phyloP scores from a whole-genome alignment of 2,329 filamentous ascomycete species.

The Byssothecium circinans region DNA sequence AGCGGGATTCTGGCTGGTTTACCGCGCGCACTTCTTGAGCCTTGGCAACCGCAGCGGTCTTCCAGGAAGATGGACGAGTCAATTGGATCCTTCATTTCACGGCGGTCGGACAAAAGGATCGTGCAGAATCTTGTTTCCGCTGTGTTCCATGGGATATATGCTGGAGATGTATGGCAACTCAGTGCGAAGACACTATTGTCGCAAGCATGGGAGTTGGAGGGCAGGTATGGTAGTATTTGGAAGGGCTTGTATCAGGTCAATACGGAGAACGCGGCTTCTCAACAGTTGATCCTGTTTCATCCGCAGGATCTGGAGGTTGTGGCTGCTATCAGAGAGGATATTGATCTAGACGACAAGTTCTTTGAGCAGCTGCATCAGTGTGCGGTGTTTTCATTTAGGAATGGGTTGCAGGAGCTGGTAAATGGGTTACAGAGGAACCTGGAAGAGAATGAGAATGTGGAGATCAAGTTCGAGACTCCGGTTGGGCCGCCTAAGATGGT shows the following conservation, averaged over 20 bases:
- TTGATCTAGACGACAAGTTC: slow-evolving; percentile 39
- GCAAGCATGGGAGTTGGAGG: slow-evolving; percentile 53
- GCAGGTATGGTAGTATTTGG: slow-evolving; percentile 36
- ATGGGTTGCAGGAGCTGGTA: slow-evolving; percentile 47
- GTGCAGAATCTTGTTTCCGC: slow-evolving; percentile 77
- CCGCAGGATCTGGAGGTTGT: slow-evolving; percentile 24
- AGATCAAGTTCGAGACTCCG: slow-evolving; percentile 42
- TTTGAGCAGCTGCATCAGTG: slow-evolving; percentile 33
- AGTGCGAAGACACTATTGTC: slow-evolving; percentile 69
- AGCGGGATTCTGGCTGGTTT: slow-evolving; percentile 60
- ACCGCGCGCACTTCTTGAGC: slow-evolving; percentile 43
- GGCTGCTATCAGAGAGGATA: slow-evolving; percentile 38
- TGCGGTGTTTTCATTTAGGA: slow-evolving; percentile 49
- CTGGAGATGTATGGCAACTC: slow-evolving; percentile 80
- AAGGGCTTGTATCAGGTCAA: slow-evolving; percentile 26
- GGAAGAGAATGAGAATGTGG: slow-evolving; percentile 43
- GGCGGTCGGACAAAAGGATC: slow-evolving; percentile 57
- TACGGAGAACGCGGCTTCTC: slow-evolving; percentile 8
- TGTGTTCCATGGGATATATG: slow-evolving; percentile 84
- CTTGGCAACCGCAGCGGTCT: slow-evolving; percentile 35
- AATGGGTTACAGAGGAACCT: slow-evolving; percentile 41
- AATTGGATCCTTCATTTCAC: slow-evolving; percentile 65
- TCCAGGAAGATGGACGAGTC: slow-evolving; percentile 64
- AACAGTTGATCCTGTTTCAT: slow-evolving; percentile 15
- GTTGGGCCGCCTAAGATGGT: slow-evolving; percentile 23